Base-by-base conservation (phyloP, 352 stramenopile genomes). In the Thraustotheca clavata region DNA sequence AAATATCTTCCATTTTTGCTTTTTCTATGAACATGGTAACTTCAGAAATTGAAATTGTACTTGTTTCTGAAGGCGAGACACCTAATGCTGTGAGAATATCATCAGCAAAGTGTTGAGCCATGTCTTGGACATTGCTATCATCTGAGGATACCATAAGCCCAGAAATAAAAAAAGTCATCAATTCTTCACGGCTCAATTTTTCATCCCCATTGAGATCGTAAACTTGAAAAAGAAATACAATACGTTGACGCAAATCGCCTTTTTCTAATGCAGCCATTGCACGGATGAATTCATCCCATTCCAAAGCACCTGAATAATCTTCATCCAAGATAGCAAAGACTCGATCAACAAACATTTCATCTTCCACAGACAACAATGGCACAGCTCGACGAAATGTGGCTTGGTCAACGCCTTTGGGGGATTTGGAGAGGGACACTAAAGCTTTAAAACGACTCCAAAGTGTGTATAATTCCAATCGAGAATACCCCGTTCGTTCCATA, bases 391-490 rank as follows among this genome's bases (percentile, higher is more conserved):
- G 72, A 35, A 91, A 83, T 9, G 79, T 88, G 16, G 87, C 71
- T 34, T 83, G 83, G 60, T 91, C 81, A 48, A 73, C 63, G 8
- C 81, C 81, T 8, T 67, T 59, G 9, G 79, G 67, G 9, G 60
- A 73, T 9, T 67, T 71, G 1, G 76, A 71, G 57, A 91, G 76
- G 32, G 80, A 83, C 29, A 75, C 83, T 8, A 91, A 69, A 24
- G 82, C 82, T 55, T 91, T 89, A 69, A 89, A 91, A 14, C 77
- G 76, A 18, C 72, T 70, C 77, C 83, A 91, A 12, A 85, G 72
- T 26, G 70, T 76, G 60, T 86, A 91, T 9, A 91, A 60, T 43
- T 89, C 76, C 3, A 73, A 70, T 18, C 79, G 75, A 18, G 70
- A 75, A 67, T 87, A 91, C 0, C 80, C 77, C 0, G 79, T 91